Conservation (phyloP, 345 rosid genomes). For the Eucalyptus sideroxylon region DNA sequence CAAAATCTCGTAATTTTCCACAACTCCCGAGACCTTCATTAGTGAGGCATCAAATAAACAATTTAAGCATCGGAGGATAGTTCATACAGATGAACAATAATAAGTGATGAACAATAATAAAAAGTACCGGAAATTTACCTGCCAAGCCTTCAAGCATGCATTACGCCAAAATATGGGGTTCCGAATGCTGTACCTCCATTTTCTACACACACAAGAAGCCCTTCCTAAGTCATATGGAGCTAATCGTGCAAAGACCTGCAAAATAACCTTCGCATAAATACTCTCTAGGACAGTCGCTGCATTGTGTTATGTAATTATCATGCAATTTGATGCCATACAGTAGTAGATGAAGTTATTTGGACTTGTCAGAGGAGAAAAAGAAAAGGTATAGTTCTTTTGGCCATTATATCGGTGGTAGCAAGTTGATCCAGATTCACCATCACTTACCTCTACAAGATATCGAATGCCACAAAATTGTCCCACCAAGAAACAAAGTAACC, state of each 20-base stretch:
- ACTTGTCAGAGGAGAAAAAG: background rate
- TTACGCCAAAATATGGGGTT: constrained; percentile 88
- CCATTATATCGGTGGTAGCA: background rate
- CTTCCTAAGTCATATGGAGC: constrained; percentile 77
- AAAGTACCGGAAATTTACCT: constrained; percentile 20
- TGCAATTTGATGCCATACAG: background rate
- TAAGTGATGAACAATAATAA: background rate
- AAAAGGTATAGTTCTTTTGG: background rate
- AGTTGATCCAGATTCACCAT: background rate
- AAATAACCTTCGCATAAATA: background rate
- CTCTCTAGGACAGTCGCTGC: background rate
- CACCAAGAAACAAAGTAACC: background rate
- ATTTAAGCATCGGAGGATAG: background rate
- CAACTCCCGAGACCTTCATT: constrained; percentile 54
- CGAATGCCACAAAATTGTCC: background rate
- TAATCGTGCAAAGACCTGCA: constrained; percentile 81
- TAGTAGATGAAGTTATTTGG: background rate
- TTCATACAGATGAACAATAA: background rate
- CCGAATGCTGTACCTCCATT: constrained; percentile 89
- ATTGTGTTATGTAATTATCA: background rate
- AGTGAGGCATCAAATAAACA: background rate
- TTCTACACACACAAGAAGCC: constrained; percentile 84
- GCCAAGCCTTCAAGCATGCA: constrained; percentile 94
- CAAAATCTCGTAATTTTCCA: constrained; percentile 71
- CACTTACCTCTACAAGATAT: background rate